Evolutionary conservation across 805 yeast species (phyloP).

Genomic region (Kregervanrija delftensis): DNA sequence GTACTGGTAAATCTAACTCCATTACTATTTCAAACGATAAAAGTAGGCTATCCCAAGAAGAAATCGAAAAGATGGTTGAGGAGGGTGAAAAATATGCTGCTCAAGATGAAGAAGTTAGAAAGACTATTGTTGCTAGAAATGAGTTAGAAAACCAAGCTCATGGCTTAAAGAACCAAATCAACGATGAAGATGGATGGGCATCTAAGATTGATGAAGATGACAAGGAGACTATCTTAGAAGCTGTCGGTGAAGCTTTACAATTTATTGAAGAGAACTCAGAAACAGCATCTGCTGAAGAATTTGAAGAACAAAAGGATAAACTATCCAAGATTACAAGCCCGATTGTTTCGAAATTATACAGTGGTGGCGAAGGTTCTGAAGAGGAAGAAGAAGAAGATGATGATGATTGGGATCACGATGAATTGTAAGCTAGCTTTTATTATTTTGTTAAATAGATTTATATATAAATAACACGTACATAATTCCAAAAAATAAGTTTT

Average conservation of each 20-base stretch:
- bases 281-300: conserved; percentile 85
- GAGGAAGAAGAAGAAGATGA: conserved; percentile 53
- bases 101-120: conserved; percentile 78
- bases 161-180: conserved; percentile 60
- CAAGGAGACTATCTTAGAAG: conserved; percentile 81
- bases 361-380: conserved; percentile 25
- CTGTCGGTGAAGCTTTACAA: conserved; percentile 69
- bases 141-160: conserved; percentile 84
- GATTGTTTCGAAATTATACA: conserved; percentile 79
- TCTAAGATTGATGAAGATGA: conserved; percentile 83
- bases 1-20: conserved; percentile 87
- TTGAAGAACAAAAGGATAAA: conserved; percentile 83
- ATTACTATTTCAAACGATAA: conserved; percentile 90
- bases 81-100: conserved; percentile 94
- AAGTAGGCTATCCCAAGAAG: conserved; percentile 90
- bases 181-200: conserved; percentile 53
- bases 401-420: conserved; percentile 63
- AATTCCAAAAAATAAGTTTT: no score
- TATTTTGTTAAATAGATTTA: no score
- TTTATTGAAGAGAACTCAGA: conserved; percentile 69
- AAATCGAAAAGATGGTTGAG: conserved; percentile 94
- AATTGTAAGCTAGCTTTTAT: conserved; percentile 33
- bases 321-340: conserved; percentile 82
- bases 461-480: no score
- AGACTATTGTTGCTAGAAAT: conserved; percentile 84